These are phyloP conservation scores for Cystofilobasidium bisporidii DNA, from an alignment of 768 basidiomycete genomes.

Conservation along the genomic window DNA sequence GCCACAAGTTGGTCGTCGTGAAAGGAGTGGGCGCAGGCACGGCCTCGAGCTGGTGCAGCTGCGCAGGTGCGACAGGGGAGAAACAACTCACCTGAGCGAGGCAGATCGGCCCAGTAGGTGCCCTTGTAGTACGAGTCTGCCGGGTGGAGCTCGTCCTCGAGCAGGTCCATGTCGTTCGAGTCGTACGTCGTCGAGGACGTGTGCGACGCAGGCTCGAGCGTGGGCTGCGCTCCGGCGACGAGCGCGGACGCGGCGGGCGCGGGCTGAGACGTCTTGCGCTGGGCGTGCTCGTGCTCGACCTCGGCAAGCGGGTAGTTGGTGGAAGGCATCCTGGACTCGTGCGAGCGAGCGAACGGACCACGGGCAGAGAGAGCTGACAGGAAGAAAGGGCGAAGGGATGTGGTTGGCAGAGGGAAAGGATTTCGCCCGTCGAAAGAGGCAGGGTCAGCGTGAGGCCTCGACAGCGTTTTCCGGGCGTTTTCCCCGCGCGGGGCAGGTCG, in stretches of 20 bases:
- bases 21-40: too few relatives aligned
- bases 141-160: conserved; percentile 31
- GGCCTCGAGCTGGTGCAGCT: background rate
- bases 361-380: background rate
- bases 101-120: conserved; percentile 41
- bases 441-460: too few relatives aligned
- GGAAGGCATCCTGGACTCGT: background rate
- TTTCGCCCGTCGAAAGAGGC: too few relatives aligned
- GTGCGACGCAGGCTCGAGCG: background rate
- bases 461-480: too few relatives aligned
- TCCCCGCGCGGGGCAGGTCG: too few relatives aligned
- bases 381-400: too few relatives aligned
- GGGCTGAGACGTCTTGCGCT: background rate
- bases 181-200: background rate
- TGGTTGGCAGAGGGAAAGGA: too few relatives aligned
- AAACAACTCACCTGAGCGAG: conserved; percentile 19
- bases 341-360: background rate
- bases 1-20: background rate
- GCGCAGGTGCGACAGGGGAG: background rate
- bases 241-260: background rate
- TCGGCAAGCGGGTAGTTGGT: conserved; percentile 9
- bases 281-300: background rate
- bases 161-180: background rate
- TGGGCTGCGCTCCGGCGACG: conserved; percentile 4
- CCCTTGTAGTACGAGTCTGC: conserved; percentile 34